Conservation (phyloP, 805 yeast species). For the Yamadazyma nakazawae region DNA sequence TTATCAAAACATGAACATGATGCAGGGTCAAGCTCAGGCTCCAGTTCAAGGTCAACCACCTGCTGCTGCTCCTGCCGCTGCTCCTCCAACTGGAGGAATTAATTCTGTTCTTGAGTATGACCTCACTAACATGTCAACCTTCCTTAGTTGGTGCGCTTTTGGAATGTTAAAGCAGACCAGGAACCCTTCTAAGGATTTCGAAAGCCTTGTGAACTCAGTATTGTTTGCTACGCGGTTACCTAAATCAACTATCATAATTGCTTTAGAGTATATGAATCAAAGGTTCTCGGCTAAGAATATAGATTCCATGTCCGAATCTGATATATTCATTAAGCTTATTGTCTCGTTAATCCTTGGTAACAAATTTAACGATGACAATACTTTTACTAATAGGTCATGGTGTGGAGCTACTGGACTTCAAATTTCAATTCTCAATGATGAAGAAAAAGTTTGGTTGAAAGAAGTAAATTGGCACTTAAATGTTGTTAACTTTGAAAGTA, state of each 20-base stretch:
- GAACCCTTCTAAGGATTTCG: conserved; percentile 49
- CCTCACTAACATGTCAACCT: conserved; percentile 72
- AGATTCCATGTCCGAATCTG: conserved; percentile 25
- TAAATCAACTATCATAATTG: conserved; percentile 71
- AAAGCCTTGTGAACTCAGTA: conserved; percentile 60
- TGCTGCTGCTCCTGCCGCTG: conserved; percentile 6
- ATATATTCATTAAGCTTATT: conserved; percentile 54
- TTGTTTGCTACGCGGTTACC: conserved; percentile 87
- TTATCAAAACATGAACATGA: not conserved
- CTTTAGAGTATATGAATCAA: conserved; percentile 75
- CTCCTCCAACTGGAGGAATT: conserved; percentile 62
- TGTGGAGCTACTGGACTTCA: conserved; percentile 87
- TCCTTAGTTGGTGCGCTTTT: conserved; percentile 69
- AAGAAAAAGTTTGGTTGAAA: conserved; percentile 70
- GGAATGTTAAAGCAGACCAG: conserved; percentile 57
- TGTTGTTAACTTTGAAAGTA: conserved; percentile 36
- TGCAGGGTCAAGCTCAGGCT: conserved; percentile 8
- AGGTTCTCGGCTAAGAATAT: conserved; percentile 35
- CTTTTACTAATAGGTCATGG: conserved; percentile 95
- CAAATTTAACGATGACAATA: conserved; percentile 94
- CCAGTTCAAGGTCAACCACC: conserved; percentile 5
- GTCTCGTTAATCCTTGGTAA: conserved; percentile 80
- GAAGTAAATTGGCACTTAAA: conserved; percentile 58
- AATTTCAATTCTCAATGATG: conserved; percentile 53
- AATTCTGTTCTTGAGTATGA: conserved; percentile 77